These are phyloP conservation scores for Acidomyces sp. DNA, from an alignment of 495 filamentous ascomycete species.

Conservation along the genomic window DNA sequence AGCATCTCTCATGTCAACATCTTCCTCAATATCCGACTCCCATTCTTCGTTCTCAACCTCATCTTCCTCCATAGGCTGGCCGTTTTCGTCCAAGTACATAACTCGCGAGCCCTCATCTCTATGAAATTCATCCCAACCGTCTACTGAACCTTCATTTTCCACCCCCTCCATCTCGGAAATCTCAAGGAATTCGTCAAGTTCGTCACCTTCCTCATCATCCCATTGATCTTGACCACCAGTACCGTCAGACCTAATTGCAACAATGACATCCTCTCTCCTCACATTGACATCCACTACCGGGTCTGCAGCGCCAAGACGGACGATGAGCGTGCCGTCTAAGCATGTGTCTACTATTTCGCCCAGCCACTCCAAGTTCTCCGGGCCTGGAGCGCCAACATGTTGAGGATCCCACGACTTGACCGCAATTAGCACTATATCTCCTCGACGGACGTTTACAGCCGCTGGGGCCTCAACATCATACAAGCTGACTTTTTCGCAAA, in stretches of 20 bases:
- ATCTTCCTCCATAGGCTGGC: constrained; percentile 15
- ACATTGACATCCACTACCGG: constrained; percentile 38
- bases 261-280: constrained; percentile 33
- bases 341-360: constrained; percentile 44
- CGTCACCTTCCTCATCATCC: constrained; percentile 6
- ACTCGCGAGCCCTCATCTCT: constrained; percentile 11
- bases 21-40: constrained; percentile 30
- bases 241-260: constrained; percentile 20
- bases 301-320: constrained; percentile 38
- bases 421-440: constrained; percentile 39
- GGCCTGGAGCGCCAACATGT: background rate
- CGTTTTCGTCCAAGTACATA: constrained; percentile 22
- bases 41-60: constrained; percentile 23
- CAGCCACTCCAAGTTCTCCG: constrained; percentile 34
- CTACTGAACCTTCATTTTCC: background rate
- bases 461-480: constrained; percentile 41
- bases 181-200: constrained; percentile 24
- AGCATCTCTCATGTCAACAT: constrained; percentile 8
- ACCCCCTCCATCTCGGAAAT: constrained; percentile 33
- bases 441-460: constrained; percentile 32
- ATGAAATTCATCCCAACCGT: too few species aligned
- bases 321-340: constrained; percentile 39
- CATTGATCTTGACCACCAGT: constrained; percentile 4
- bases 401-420: background rate
- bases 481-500: constrained; percentile 39